These are phyloP conservation scores for Castanea mollissima DNA, from an alignment of 306 rosid genomes.

Conservation along the genomic window DNA sequence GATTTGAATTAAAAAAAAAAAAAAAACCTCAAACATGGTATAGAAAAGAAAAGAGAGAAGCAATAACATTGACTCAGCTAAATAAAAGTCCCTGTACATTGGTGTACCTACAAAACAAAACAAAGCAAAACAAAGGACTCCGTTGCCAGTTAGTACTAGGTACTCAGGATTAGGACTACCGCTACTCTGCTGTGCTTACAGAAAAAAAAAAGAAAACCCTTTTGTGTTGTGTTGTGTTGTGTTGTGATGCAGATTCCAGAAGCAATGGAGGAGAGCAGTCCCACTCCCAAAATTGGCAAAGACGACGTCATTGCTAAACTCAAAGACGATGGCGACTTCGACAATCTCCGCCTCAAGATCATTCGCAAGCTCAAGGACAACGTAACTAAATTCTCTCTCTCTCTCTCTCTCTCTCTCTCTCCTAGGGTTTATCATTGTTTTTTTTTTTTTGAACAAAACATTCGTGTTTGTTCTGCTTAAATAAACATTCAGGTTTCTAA, in stretches of 20 bases:
- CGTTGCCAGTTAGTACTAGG: no score
- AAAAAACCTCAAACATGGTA: no score
- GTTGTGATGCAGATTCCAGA: not conserved
- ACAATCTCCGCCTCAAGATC: conserved; percentile 76
- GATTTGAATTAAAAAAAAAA: no score
- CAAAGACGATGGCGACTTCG: conserved; percentile 96
- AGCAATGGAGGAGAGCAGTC: conserved; percentile 25
- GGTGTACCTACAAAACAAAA: no score
- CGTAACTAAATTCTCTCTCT: conserved; percentile 30
- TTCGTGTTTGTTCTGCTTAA: not conserved
- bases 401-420: not conserved
- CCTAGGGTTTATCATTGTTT: not conserved
- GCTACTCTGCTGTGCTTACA: no score
- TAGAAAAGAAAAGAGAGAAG: no score
- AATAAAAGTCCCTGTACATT: no score
- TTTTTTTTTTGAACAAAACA: not conserved
- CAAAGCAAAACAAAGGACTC: no score
- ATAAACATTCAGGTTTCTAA: no score
- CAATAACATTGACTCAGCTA: no score
- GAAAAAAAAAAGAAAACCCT: not conserved
- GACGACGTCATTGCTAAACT: conserved; percentile 79
- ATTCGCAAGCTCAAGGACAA: conserved; percentile 78
- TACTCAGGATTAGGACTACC: no score
- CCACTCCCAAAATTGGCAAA: conserved; percentile 32
- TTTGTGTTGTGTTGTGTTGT: no score